Percentiles rank a stretch among this genome's conserved stretches.
Conservation (phyloP, 257 asterid species). For the Agastache rugosa region DNA sequence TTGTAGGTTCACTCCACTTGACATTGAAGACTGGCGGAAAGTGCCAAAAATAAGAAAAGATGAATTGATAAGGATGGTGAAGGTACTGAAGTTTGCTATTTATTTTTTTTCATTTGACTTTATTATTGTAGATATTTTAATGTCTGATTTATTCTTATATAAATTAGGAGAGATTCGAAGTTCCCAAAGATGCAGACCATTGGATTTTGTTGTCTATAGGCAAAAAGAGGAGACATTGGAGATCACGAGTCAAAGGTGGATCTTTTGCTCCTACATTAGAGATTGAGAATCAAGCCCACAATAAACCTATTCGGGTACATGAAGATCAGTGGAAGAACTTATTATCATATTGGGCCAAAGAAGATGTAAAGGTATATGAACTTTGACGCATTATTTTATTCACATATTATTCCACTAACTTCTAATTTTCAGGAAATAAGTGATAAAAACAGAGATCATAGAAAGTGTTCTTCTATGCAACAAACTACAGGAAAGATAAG, state of each 20-base stretch:
- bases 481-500: neutral
- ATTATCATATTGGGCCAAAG: neutral
- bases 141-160: neutral
- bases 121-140: neutral
- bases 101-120: neutral
- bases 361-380: slow-evolving; percentile 15
- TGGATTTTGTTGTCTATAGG: slow-evolving; percentile 10
- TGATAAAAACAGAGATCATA: too few species aligned
- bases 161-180: slow-evolving; percentile 8
- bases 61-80: neutral
- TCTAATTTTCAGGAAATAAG: neutral
- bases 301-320: neutral
- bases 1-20: neutral
- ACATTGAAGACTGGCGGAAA: neutral
- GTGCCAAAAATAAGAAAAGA: slow-evolving; percentile 6
- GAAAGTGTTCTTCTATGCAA: neutral
- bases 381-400: neutral
- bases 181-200: neutral
- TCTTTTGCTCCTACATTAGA: neutral
- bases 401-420: neutral
- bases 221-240: slow-evolving; percentile 9
- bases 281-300: neutral
- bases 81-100: neutral
- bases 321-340: slow-evolving; percentile 23
- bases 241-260: neutral